Percentiles rank a stretch among this genome's conserved stretches.
Conservation (phyloP, 2,329 filamentous ascomycete genomes). For the Hypoxylon sp. region DNA sequence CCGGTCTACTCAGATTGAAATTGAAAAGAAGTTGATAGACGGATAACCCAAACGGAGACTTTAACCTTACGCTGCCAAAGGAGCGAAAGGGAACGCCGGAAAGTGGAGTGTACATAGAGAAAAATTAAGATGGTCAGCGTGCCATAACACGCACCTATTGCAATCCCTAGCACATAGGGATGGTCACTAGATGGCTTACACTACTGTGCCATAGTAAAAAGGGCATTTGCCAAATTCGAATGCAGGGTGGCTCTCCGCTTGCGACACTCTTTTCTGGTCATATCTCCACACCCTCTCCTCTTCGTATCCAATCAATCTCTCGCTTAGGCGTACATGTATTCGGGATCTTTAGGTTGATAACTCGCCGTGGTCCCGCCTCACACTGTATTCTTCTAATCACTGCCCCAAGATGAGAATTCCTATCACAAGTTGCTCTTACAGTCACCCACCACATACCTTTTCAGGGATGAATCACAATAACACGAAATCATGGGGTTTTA, state of each 20-base stretch:
- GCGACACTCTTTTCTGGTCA: conserved; percentile 7
- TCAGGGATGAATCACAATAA: neutral
- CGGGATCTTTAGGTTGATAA: conserved; percentile 31
- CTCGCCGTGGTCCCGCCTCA: conserved; percentile 23
- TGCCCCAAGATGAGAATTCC: conserved; percentile 13
- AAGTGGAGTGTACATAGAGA: conserved; percentile 25
- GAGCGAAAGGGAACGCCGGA: neutral
- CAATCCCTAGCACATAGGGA: neutral
- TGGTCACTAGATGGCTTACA: neutral
- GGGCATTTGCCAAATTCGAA: conserved; percentile 3
- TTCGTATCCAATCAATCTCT: conserved; percentile 36
- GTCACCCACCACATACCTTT: conserved; percentile 15
- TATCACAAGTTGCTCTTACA: conserved; percentile 20
- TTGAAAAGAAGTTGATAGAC: conserved; percentile 24
- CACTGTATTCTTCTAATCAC: conserved; percentile 10
- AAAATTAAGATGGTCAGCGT: conserved; percentile 28
- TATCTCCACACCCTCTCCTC: conserved; percentile 13
- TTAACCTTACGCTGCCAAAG: conserved; percentile 18
- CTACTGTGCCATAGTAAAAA: neutral
- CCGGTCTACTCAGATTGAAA: conserved; percentile 25
- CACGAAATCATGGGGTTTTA: conserved; percentile 11
- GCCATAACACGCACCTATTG: too few relatives aligned
- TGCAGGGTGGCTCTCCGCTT: conserved; percentile 13
- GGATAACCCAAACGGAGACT: conserved; percentile 31
- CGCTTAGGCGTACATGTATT: conserved; percentile 27